Conservation (phyloP, 805 yeast genomes). For the Lachancea kluyveri region DNA sequence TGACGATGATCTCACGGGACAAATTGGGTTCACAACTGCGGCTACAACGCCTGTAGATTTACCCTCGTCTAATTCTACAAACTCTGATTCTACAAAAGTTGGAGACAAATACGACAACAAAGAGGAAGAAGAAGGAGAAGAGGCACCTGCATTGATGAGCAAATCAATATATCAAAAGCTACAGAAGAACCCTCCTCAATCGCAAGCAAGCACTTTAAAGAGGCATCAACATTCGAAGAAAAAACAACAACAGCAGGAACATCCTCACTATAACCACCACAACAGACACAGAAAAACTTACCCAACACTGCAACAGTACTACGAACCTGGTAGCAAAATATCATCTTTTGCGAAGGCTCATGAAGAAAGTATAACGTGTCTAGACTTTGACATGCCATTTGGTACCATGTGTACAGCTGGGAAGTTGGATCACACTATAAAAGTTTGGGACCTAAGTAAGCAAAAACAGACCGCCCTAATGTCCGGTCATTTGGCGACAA, state of each 20-base stretch:
- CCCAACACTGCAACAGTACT: conserved; percentile 61
- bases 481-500: conserved; percentile 56
- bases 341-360: conserved; percentile 43
- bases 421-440: conserved; percentile 66
- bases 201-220: conserved; percentile 3
- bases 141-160: conserved; percentile 31
- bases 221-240: conserved; percentile 11
- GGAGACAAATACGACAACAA: not conserved
- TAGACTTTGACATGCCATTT: conserved; percentile 70
- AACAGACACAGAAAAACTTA: conserved; percentile 41
- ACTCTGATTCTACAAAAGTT: not conserved
- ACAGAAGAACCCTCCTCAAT: conserved; percentile 29
- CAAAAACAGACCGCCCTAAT: conserved; percentile 45
- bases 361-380: conserved; percentile 43
- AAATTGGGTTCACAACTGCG: conserved; percentile 5
- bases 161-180: conserved; percentile 42
- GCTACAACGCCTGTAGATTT: too few species aligned
- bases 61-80: conserved; percentile 11
- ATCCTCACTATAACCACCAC: conserved; percentile 24
- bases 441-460: conserved; percentile 76
- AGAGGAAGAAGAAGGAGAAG: conserved; percentile 9
- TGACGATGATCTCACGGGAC: too few species aligned
- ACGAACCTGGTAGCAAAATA: conserved; percentile 52
- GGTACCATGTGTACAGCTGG: conserved; percentile 69
- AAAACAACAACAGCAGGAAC: too few species aligned